phyloP scores from a whole-genome alignment of 2,329 filamentous ascomycete species.

The Hypocreales sp. region DNA sequence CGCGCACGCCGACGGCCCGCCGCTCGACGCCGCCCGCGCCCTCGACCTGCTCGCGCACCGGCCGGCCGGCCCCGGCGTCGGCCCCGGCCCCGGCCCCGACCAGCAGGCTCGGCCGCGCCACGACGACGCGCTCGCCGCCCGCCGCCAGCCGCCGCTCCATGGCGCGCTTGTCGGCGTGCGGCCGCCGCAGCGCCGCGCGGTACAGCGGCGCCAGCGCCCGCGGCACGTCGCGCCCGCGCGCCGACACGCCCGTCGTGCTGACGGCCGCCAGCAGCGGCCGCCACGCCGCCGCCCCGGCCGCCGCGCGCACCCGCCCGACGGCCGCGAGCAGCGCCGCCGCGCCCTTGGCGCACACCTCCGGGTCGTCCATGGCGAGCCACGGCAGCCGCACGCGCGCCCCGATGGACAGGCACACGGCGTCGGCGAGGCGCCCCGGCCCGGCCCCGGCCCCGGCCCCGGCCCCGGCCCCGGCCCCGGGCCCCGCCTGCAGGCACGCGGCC shows the following conservation, averaged over 20 bases:
- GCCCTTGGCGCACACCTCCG: slow-evolving; percentile 23
- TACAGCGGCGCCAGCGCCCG: slow-evolving; percentile 27
- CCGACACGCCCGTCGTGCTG: slow-evolving; percentile 25
- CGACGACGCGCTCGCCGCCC: slow-evolving; percentile 17
- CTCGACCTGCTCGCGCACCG: slow-evolving; percentile 16
- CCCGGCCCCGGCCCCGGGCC: no score
- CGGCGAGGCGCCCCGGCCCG: slow-evolving; percentile 15
- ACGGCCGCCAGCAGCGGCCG: slow-evolving; percentile 20
- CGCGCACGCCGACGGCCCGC: slow-evolving; percentile 23
- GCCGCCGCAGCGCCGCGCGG: slow-evolving; percentile 19
- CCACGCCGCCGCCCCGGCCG: slow-evolving; percentile 6
- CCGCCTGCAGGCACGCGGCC: slow-evolving; percentile 14
- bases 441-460: no score
- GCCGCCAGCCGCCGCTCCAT: slow-evolving; percentile 23
- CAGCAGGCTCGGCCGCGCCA: slow-evolving; percentile 23
- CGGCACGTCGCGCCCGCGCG: slow-evolving; percentile 15
- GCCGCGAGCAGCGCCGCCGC: slow-evolving; percentile 18
- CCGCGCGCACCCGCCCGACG: slow-evolving; percentile 10
- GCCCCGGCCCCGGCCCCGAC: slow-evolving; percentile 9
- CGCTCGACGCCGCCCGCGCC: slow-evolving; percentile 15
- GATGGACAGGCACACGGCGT: slow-evolving; percentile 23
- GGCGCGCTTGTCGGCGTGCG: slow-evolving; percentile 30
- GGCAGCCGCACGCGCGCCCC: slow-evolving; percentile 14
- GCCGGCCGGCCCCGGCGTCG: slow-evolving; percentile 8
- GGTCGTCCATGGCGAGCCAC: slow-evolving; percentile 17